phyloP scores from a whole-genome alignment of 495 filamentous ascomycete species.

The Penicillium bialowiezense region DNA sequence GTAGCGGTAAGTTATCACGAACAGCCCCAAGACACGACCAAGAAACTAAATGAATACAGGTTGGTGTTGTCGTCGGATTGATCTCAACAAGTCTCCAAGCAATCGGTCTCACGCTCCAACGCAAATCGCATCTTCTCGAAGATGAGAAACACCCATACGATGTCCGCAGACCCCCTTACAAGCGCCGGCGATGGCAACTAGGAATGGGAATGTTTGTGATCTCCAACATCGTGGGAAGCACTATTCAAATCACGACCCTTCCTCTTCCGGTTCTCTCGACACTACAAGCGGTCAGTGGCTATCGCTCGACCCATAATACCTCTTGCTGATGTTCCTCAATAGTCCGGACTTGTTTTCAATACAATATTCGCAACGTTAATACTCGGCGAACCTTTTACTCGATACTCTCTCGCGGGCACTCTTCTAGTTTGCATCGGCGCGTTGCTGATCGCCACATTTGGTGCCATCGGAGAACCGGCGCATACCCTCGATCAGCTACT shows the following conservation, averaged over 20 bases:
- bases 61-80: conserved; percentile 91
- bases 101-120: conserved; percentile 93
- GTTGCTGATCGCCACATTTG: conserved; percentile 87
- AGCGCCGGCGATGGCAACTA: conserved; percentile 91
- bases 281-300: conserved; percentile 70
- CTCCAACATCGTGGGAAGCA: conserved; percentile 89
- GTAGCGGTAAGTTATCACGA: conserved; percentile 58
- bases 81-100: conserved; percentile 91
- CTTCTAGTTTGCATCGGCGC: conserved; percentile 83
- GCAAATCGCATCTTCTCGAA: conserved; percentile 97
- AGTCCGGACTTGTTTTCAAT: conserved; percentile 95
- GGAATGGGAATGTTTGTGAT: conserved; percentile 97
- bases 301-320: not conserved
- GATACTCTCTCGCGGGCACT: conserved; percentile 85
- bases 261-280: conserved; percentile 94
- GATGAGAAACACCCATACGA: conserved; percentile 85
- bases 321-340: conserved; percentile 2
- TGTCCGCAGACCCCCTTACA: conserved; percentile 79
- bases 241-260: conserved; percentile 95
- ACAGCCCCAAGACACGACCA: not conserved
- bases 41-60: conserved; percentile 46
- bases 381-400: conserved; percentile 89
- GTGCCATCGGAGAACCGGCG: conserved; percentile 91
- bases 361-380: conserved; percentile 94
- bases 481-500: conserved; percentile 84